Evolutionary conservation across 768 basidiomycete species (phyloP).

Genomic region (Lactifluus subvellereus): DNA sequence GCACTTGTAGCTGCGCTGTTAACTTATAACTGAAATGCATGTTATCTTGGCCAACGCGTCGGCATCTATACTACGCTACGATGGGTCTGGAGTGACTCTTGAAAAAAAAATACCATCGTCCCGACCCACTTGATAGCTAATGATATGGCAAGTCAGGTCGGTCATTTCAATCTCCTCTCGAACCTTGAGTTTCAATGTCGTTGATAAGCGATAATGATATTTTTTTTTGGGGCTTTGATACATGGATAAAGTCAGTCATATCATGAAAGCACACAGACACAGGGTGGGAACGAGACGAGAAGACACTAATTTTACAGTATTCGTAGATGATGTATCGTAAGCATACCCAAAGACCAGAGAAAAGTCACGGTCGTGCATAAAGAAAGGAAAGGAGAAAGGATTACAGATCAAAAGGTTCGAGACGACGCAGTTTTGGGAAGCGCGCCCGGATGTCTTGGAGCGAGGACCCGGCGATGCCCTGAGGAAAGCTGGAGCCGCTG

Average conservation of each 20-base stretch:
- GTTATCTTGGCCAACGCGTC: background rate
- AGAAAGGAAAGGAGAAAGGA: background rate
- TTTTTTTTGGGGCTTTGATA: background rate
- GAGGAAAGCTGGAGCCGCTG: conserved; percentile 17
- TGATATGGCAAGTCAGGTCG: background rate
- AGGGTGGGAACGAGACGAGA: background rate
- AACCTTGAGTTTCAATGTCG: background rate
- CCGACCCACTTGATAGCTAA: background rate
- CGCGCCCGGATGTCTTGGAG: conserved; percentile 18
- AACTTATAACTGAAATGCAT: conserved; percentile 4
- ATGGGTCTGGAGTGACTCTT: background rate
- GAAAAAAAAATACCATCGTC: background rate
- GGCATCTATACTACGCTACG: background rate
- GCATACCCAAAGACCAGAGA: background rate
- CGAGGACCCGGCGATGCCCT: conserved; percentile 15
- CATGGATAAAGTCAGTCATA: background rate
- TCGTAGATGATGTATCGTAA: conserved; percentile 3
- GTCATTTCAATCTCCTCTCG: background rate
- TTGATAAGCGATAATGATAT: background rate
- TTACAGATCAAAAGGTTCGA: conserved; percentile 18
- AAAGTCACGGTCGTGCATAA: background rate
- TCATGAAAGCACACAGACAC: background rate
- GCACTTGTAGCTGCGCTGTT: background rate
- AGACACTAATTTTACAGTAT: background rate
- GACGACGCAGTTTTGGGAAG: conserved; percentile 21